Evolutionary conservation across 345 rosid genomes (phyloP).

Genomic region (Lumnitzera racemosa): DNA sequence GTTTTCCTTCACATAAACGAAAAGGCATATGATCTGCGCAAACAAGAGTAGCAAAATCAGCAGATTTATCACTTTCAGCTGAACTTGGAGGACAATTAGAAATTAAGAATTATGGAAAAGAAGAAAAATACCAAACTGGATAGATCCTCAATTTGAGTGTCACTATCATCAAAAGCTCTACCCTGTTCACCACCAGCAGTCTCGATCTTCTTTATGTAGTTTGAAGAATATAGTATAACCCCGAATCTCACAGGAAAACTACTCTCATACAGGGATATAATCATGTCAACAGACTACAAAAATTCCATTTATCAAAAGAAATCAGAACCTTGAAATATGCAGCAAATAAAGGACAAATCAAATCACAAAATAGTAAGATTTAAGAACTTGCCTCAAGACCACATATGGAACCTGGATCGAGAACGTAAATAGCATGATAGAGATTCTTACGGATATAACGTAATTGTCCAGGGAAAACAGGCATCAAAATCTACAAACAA

Average conservation of each 20-base stretch:
- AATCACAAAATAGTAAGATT: slow-evolving; percentile 6
- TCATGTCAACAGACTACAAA: slow-evolving; percentile 70
- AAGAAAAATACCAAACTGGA: slow-evolving; percentile 74
- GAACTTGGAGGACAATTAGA: slow-evolving; percentile 1
- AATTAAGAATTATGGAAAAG: slow-evolving; percentile 4
- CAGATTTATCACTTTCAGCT: slow-evolving; percentile 1
- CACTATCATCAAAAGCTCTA: slow-evolving; percentile 29
- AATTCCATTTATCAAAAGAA: slow-evolving; percentile 17
- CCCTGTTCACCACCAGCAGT: slow-evolving; percentile 39
- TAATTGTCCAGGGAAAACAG: slow-evolving; percentile 91
- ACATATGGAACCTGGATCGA: slow-evolving; percentile 80
- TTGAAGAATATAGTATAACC: slow-evolving; percentile 66
- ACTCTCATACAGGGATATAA: slow-evolving; percentile 70
- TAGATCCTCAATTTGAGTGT: slow-evolving; percentile 45
- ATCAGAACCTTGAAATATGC: slow-evolving; percentile 9
- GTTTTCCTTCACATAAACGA: slow-evolving; percentile 78
- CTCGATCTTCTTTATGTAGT: slow-evolving; percentile 57
- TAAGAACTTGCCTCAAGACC: slow-evolving; percentile 80
- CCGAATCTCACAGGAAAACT: slow-evolving; percentile 89
- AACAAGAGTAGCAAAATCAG: slow-evolving; percentile 8
- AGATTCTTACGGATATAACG: slow-evolving; percentile 94
- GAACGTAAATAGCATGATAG: slow-evolving; percentile 86
- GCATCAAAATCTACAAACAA: slow-evolving; percentile 81
- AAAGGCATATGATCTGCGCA: slow-evolving; percentile 84
- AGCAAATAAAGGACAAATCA: slow-evolving; percentile 6